Evolutionary conservation across 2,329 filamentous ascomycete species (phyloP).

Genomic region (Knufia petricola): DNA sequence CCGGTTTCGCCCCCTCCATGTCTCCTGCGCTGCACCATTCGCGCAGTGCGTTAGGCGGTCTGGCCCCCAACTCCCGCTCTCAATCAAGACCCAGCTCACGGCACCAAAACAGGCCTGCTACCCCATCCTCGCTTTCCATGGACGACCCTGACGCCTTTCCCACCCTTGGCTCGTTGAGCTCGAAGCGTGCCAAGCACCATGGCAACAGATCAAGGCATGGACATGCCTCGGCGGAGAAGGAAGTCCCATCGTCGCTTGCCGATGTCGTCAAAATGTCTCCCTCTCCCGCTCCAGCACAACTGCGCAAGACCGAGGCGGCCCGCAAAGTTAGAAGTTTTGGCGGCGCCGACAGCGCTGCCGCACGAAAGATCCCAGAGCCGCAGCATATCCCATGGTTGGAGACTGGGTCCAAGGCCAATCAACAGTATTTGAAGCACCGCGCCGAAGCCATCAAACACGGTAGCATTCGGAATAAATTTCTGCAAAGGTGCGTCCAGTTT

Average conservation of each 20-base stretch:
- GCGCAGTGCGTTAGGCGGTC: slow-evolving; percentile 14
- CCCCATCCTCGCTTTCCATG: slow-evolving; percentile 60
- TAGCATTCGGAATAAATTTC: slow-evolving; percentile 88
- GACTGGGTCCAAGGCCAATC: slow-evolving; percentile 82
- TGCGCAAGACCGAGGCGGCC: slow-evolving; percentile 37
- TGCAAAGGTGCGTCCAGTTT: slow-evolving; percentile 62
- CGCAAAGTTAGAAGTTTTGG: slow-evolving; percentile 44
- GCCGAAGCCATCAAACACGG: slow-evolving; percentile 97
- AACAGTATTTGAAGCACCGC: slow-evolving; percentile 86
- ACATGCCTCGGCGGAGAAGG: slow-evolving; percentile 57
- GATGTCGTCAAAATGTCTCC: slow-evolving; percentile 95
- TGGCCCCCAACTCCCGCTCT: slow-evolving; percentile 45
- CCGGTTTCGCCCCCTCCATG: slow-evolving; percentile 25
- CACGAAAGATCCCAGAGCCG: slow-evolving; percentile 74
- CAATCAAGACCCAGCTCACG: slow-evolving; percentile 79
- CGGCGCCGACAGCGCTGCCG: slow-evolving; percentile 51
- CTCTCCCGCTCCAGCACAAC: slow-evolving; percentile 57
- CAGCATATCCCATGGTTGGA: slow-evolving; percentile 95
- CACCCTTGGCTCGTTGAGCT: slow-evolving; percentile 64
- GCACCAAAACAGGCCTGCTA: slow-evolving; percentile 50
- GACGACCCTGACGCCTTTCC: slow-evolving; percentile 96
- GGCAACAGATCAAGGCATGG: slow-evolving; percentile 81
- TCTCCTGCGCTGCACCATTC: slow-evolving; percentile 15
- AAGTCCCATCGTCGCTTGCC: slow-evolving; percentile 67
- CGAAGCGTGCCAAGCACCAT: slow-evolving; percentile 80